phyloP scores from a whole-genome alignment of 2,329 filamentous ascomycete species.

The Grosmannia huntii region DNA sequence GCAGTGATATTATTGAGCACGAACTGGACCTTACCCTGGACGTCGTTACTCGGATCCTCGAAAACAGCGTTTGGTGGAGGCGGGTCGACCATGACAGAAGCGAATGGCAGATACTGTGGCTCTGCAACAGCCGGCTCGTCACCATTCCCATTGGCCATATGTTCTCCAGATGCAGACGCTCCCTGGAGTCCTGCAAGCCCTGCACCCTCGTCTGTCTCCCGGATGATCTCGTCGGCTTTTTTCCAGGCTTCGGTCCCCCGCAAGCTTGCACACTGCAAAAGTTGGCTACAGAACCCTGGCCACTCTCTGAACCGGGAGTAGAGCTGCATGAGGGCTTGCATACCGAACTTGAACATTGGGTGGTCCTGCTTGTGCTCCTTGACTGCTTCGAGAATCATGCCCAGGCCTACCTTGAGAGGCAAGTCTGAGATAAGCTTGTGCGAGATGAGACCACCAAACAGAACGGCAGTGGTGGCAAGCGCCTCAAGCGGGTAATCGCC shows the following conservation, averaged over 20 bases:
- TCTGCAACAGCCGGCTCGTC: slow-evolving; percentile 47
- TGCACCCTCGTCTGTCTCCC: slow-evolving; percentile 50
- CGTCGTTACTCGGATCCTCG: slow-evolving; percentile 71
- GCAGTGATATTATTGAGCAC: slow-evolving; percentile 94
- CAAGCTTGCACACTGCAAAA: slow-evolving; percentile 70
- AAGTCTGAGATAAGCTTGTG: slow-evolving; percentile 84
- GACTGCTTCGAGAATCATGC: slow-evolving; percentile 96
- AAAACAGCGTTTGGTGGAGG: slow-evolving; percentile 50
- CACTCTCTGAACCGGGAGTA: slow-evolving; percentile 75
- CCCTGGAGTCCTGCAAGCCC: slow-evolving; percentile 3
- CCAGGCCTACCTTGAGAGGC: slow-evolving; percentile 83
- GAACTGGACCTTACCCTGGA: slow-evolving; percentile 89
- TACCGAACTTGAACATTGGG: slow-evolving; percentile 95
- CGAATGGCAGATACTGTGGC: slow-evolving; percentile 57
- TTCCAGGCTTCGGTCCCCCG: slow-evolving; percentile 75
- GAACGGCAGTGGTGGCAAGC: slow-evolving; percentile 83
- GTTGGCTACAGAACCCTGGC: slow-evolving; percentile 84
- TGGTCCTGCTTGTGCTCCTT: slow-evolving; percentile 71
- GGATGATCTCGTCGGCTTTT: slow-evolving; percentile 70
- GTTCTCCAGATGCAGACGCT: slow-evolving; percentile 25
- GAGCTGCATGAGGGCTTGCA: slow-evolving; percentile 87
- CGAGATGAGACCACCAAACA: slow-evolving; percentile 94
- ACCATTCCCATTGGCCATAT: slow-evolving; percentile 55
- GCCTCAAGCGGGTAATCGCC: slow-evolving; percentile 93
- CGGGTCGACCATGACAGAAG: slow-evolving; percentile 64